Conservation (phyloP, 2,329 filamentous ascomycete species). For the Thielaviopsis punctulata region DNA sequence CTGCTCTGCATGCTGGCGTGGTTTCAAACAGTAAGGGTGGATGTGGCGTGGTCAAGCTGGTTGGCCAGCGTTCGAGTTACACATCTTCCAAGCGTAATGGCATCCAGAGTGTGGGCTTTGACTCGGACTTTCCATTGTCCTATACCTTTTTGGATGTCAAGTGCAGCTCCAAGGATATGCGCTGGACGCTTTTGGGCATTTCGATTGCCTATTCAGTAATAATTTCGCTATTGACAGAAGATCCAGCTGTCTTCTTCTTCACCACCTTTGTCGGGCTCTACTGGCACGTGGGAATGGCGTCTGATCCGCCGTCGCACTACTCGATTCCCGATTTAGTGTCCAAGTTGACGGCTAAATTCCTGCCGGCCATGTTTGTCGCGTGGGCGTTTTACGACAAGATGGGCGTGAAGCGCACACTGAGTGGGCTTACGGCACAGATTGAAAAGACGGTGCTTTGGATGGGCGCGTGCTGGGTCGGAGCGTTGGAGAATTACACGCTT, state of each 20-base stretch:
- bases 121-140: constrained; percentile 77
- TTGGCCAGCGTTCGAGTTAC: constrained; percentile 51
- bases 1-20: constrained; percentile 70
- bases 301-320: constrained; percentile 59
- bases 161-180: constrained; percentile 56
- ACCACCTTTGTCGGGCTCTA: constrained; percentile 68
- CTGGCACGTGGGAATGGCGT: constrained; percentile 77
- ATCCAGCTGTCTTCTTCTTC: constrained; percentile 69
- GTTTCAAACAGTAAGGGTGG: constrained; percentile 56
- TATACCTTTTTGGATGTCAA: constrained; percentile 57
- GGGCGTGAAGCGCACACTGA: constrained; percentile 53
- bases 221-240: constrained; percentile 66
- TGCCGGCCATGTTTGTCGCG: constrained; percentile 74
- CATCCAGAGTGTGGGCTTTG: constrained; percentile 61
- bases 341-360: constrained; percentile 59
- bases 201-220: constrained; percentile 64
- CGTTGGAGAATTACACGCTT: constrained; percentile 88
- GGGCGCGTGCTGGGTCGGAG: constrained; percentile 77
- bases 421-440: constrained; percentile 59
- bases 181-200: constrained; percentile 71
- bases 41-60: constrained; percentile 62
- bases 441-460: constrained; percentile 87
- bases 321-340: constrained; percentile 58
- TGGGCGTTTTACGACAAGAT: constrained; percentile 81
- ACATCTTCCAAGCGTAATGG: constrained; percentile 49